phyloP scores from a whole-genome alignment of 208 protist genomes.

The Acanthamoeba culbertsoni region DNA sequence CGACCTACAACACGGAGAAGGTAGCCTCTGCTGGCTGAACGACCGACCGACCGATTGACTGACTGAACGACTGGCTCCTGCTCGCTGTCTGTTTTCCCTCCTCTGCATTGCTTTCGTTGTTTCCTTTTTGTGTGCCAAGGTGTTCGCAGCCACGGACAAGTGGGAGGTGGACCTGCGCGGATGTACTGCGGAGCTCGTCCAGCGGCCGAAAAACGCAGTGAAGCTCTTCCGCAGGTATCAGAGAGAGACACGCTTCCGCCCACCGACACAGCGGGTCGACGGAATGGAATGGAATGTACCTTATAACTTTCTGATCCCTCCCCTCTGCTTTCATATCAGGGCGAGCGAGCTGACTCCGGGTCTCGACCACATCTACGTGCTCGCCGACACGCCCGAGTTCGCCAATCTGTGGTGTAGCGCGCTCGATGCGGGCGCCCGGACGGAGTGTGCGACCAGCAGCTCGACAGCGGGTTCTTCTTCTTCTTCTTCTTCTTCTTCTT shows the following conservation, averaged over 20 bases:
- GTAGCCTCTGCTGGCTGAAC: background rate
- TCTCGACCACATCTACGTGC: background rate
- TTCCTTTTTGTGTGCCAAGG: background rate
- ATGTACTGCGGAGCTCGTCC: background rate
- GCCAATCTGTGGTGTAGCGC: background rate
- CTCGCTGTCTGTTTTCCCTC: background rate
- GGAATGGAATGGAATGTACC: no score
- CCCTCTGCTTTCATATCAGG: background rate
- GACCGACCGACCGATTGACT: background rate
- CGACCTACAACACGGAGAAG: conserved; percentile 34
- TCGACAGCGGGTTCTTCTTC: background rate
- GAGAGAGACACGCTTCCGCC: background rate
- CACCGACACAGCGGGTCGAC: background rate
- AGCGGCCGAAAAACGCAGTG: background rate
- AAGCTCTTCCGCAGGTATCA: background rate
- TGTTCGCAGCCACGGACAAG: background rate
- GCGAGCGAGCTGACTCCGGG: background rate
- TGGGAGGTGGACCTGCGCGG: conserved; percentile 24
- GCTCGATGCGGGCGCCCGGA: background rate
- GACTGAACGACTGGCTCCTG: background rate
- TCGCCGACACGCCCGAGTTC: background rate
- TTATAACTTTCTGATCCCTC: background rate
- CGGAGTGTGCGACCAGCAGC: no score
- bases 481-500: background rate
- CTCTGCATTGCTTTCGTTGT: background rate